phyloP scores from a whole-genome alignment of 208 protist species.

The Acanthamoeba royreba region DNA sequence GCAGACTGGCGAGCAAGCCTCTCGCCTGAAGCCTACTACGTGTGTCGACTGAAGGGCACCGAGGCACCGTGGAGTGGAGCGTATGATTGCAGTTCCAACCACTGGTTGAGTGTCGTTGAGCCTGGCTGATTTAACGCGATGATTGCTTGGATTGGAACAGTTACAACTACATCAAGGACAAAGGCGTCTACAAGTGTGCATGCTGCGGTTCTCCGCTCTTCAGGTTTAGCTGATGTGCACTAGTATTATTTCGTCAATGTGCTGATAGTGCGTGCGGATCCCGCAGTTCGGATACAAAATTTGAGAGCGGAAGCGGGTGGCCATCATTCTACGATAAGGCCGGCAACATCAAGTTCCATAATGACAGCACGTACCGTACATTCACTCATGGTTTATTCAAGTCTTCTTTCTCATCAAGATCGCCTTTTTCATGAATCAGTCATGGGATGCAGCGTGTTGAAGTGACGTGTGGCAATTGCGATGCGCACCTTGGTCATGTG shows the following conservation, averaged over 20 bases:
- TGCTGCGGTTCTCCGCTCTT: not conserved
- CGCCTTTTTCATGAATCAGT: not conserved
- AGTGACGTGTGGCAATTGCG: not conserved
- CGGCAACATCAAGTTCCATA: not conserved
- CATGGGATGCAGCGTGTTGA: not conserved
- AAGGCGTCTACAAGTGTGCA: not conserved
- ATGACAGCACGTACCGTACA: not conserved
- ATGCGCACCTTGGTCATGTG: not conserved
- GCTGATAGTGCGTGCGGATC: not conserved
- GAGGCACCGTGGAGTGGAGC: not conserved
- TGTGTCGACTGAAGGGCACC: not conserved
- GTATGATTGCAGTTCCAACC: not conserved
- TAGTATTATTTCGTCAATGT: not conserved
- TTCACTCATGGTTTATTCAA: too few relatives aligned
- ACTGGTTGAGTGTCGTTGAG: too few relatives aligned
- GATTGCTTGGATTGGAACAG: not conserved
- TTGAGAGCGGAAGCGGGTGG: constrained; percentile 15
- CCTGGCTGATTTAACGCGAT: too few relatives aligned
- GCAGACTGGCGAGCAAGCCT: not conserved
- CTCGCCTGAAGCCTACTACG: not conserved
- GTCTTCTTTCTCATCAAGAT: not conserved
- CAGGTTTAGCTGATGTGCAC: not conserved
- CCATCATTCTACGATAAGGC: constrained; percentile 18
- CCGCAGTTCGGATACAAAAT: not conserved
- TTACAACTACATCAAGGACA: not conserved